These are phyloP conservation scores for Chrysanthemum seticuspe DNA, from an alignment of 129 eudicot genomes.

Conservation along the genomic window DNA sequence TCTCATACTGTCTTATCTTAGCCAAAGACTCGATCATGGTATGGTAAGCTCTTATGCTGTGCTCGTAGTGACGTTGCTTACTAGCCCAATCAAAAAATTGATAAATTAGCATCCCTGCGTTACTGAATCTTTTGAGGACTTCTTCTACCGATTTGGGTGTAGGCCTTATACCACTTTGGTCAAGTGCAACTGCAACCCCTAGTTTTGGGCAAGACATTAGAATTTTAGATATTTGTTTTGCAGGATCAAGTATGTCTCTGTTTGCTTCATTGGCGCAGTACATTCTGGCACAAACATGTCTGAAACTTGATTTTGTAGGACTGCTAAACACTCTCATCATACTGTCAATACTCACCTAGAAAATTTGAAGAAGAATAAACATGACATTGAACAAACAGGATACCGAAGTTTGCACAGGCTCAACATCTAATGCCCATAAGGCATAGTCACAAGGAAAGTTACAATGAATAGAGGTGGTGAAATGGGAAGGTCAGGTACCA, in stretches of 20 bases:
- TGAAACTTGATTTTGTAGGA: constrained; percentile 23
- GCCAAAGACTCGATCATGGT: constrained; percentile 84
- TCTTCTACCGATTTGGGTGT: constrained; percentile 71
- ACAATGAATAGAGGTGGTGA: background rate
- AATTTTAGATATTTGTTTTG: constrained; percentile 57
- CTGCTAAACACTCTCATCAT: constrained; percentile 35
- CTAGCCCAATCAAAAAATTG: constrained; percentile 90
- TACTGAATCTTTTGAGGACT: constrained; percentile 63
- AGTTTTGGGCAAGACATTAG: constrained; percentile 83
- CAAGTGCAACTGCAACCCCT: constrained; percentile 73
- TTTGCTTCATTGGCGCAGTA: constrained; percentile 52
- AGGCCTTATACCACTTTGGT: constrained; percentile 75
- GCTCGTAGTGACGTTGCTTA: constrained; percentile 78
- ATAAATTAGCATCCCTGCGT: constrained; percentile 87
- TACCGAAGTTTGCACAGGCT: background rate
- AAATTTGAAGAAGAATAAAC: constrained; percentile 3
- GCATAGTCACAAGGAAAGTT: background rate
- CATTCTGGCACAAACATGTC: constrained; percentile 32
- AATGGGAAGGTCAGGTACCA: background rate
- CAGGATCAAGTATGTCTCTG: constrained; percentile 41
- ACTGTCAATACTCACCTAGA: constrained; percentile 23
- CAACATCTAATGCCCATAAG: background rate
- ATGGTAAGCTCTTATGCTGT: constrained; percentile 76
- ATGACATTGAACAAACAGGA: background rate
- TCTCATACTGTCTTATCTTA: constrained; percentile 85